Evolutionary conservation across 257 asterid genomes (phyloP).

Genomic region (Ajuga chamaepitys): DNA sequence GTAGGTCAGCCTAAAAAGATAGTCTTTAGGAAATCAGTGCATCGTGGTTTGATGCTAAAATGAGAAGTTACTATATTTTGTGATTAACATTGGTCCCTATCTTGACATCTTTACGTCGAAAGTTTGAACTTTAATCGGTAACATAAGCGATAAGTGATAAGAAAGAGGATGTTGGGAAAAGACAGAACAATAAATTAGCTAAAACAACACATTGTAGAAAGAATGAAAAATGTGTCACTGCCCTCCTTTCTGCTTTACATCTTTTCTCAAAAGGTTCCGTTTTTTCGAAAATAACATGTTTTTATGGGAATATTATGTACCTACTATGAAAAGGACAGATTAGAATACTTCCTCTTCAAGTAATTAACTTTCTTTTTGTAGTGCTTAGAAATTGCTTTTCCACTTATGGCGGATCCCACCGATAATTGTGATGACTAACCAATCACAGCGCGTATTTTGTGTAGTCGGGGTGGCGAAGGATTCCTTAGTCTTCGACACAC

Average conservation of each 20-base stretch:
- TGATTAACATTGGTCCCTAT: conserved; percentile 11
- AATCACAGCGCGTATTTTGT: neutral
- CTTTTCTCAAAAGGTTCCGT: neutral
- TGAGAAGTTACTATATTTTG: neutral
- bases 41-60: neutral
- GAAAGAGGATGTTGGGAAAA: conserved; percentile 21
- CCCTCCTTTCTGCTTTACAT: conserved; percentile 13
- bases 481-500: neutral
- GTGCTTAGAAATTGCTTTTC: conserved; percentile 20
- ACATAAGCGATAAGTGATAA: conserved; percentile 21
- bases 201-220: neutral
- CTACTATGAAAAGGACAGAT: conserved; percentile 15
- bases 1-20: no score
- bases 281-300: neutral
- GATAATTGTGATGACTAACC: conserved; percentile 16
- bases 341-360: conserved; percentile 25
- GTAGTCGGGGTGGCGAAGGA: no score
- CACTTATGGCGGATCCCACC: conserved; percentile 14
- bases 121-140: conserved; percentile 17
- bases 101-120: neutral
- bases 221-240: neutral
- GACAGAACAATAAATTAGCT: conserved; percentile 20
- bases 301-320: conserved; percentile 5
- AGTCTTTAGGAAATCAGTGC: neutral
- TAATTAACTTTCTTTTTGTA: conserved; percentile 15